These are phyloP conservation scores for Nakazawaea wickerhamii DNA, from an alignment of 805 yeast genomes.

Conservation along the genomic window DNA sequence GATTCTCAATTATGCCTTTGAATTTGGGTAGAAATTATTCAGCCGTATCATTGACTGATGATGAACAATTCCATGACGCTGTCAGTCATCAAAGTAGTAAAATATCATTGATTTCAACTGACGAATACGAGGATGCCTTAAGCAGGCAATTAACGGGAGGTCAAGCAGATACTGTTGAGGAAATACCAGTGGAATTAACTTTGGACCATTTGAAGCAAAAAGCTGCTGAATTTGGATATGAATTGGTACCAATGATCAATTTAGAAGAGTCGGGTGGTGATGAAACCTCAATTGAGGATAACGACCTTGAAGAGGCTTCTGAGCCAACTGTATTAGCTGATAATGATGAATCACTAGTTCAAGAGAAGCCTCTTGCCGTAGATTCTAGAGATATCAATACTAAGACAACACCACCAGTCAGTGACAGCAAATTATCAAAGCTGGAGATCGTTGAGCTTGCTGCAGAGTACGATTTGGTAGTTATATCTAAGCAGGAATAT, in stretches of 20 bases:
- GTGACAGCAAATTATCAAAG: conserved; percentile 9
- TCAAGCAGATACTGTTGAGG: conserved; percentile 6
- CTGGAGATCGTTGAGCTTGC: conserved; percentile 20
- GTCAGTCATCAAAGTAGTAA: conserved; percentile 11
- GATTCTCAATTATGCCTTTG: conserved; percentile 11
- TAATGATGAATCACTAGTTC: not conserved
- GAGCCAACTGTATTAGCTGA: no score
- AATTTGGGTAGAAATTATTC: conserved; percentile 1
- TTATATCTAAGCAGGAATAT: conserved; percentile 28
- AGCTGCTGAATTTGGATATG: conserved; percentile 31
- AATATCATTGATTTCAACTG: conserved; percentile 14
- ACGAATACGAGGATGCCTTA: conserved; percentile 14
- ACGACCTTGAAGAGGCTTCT: conserved; percentile 11
- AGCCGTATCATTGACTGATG: conserved; percentile 4
- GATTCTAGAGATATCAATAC: not conserved
- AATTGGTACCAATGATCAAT: conserved; percentile 26
- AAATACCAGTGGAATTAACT: conserved; percentile 18
- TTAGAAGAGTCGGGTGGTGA: conserved; percentile 15
- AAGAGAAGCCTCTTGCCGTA: not conserved
- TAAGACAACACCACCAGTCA: not conserved
- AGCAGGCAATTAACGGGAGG: conserved; percentile 15
- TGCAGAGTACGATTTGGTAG: conserved; percentile 26
- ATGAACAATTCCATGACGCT: conserved; percentile 16
- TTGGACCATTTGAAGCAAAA: conserved; percentile 26
- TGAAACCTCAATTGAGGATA: conserved; percentile 22